Evolutionary conservation across 345 rosid genomes (phyloP), one percentile per base, ranked within the genome.

Genomic region (Populus pruinosa): DNA sequence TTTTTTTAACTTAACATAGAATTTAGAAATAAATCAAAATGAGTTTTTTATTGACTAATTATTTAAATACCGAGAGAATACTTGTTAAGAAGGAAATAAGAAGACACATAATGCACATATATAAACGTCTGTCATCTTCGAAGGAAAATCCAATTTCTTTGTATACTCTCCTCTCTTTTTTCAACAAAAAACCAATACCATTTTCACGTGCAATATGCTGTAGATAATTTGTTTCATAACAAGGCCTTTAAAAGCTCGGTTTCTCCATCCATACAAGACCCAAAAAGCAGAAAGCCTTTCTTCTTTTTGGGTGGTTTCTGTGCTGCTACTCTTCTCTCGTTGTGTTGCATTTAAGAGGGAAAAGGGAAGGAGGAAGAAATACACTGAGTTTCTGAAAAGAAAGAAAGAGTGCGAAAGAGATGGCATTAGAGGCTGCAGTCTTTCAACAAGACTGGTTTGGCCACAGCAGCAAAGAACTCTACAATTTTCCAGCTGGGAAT

Each of bases 391-490:
- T 59, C 64, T 59, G 12, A 10, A 10, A n/a, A 68, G 74, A 78
- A 49, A 35, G 70, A 25, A 0, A 44, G 70, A 23, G 23, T 92
- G 56, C 27, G 66, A 23, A 0, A 44, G 71, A 23, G 25, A 94
- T 94, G 97, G 94, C 98, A 71, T 86, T 94, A 0, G 97, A 94
- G 67, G 92, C 93, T 4, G 88, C 85, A 31, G 80, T 87, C 23
- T 91, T 81, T 56, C 91, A 83, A 59, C 93, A 87, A 77, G 92
- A 88, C 47, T 71, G 83, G 50, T 85, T 87, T 76, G 80, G 77
- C 50, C 86, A 85, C 77, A 67, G 41, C 59, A 81, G 69, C 76
- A 85, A 75, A 71, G 98, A 89, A 4, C 85, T 89, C 65, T 86
- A 81, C 84, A 77, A 70, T 83, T 70, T 87, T 81, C 75, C 87